phyloP scores from a whole-genome alignment of 176 grass and related monocot genomes.

The Triticum turgidum region DNA sequence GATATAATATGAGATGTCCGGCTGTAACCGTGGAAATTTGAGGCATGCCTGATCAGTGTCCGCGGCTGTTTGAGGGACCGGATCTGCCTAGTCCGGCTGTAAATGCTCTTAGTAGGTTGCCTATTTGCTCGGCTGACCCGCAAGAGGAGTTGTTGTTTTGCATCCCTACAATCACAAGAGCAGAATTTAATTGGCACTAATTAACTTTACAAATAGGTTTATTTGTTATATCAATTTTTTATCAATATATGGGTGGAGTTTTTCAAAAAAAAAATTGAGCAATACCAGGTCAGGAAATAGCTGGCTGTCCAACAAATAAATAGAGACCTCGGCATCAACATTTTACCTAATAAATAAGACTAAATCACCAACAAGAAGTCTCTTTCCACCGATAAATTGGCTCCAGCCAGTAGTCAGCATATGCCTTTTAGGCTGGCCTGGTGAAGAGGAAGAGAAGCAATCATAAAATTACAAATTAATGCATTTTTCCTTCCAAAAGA shows the following conservation, averaged over 20 bases:
- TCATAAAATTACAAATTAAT: not conserved
- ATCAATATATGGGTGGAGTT: too few relatives aligned
- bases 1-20: too few relatives aligned
- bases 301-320: not conserved
- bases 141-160: conserved; percentile 53
- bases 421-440: conserved; percentile 86
- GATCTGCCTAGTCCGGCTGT: too few relatives aligned
- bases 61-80: too few relatives aligned
- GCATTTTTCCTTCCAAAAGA: not conserved
- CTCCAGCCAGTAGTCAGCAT: conserved; percentile 87
- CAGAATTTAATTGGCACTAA: conserved; percentile 11
- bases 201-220: conserved; percentile 10
- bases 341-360: conserved; percentile 80
- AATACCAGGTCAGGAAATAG: conserved; percentile 9
- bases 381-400: conserved; percentile 70
- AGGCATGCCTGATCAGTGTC: too few relatives aligned
- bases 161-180: conserved; percentile 45
- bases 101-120: too few relatives aligned
- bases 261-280: too few relatives aligned
- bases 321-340: not conserved
- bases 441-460: conserved; percentile 15
- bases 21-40: too few relatives aligned
- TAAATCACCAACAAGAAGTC: conserved; percentile 71
- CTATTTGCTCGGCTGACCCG: too few relatives aligned
- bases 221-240: conserved; percentile 13